A percentile compares a stretch with the other conserved stretches of the same genome.
Conservation (phyloP, 73 alveolate species). For the Paramecium tetraurelia region DNA sequence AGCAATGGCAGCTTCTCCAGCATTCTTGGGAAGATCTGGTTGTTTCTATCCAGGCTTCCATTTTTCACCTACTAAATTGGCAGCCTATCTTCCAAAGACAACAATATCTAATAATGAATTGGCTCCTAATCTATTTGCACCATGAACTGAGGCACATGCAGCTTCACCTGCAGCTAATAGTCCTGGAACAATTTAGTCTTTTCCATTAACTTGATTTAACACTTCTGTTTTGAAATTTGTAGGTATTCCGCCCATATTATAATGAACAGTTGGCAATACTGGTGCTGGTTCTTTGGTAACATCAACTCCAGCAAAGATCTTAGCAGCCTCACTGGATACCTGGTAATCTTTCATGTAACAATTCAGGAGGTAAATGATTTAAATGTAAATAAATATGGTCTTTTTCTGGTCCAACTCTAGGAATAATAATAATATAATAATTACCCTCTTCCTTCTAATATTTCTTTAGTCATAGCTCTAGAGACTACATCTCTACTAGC, state of each 20-base stretch:
- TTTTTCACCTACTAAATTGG: conserved; percentile 72
- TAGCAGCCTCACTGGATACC: conserved; percentile 95
- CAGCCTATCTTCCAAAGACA: conserved; percentile 96
- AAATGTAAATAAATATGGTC: conserved; percentile 92
- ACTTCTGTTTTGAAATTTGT: conserved; percentile 95
- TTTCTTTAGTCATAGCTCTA: conserved; percentile 92
- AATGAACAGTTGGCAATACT: conserved; percentile 98
- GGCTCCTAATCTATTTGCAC: conserved; percentile 99
- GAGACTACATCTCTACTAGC: conserved; percentile 97
- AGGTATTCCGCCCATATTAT: conserved; percentile 99
- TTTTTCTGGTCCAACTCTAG: conserved; percentile 82
- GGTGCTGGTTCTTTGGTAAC: conserved; percentile 98
- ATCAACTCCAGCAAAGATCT: conserved; percentile 97
- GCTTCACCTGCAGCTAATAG: conserved; percentile 99
- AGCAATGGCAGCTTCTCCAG: conserved; percentile 92
- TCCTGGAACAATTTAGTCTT: conserved; percentile 89
- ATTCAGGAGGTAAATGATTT: conserved; percentile 86
- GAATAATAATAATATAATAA: not conserved
- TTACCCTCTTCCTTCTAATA: conserved; percentile 65
- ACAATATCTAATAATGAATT: conserved; percentile 97
- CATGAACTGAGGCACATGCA: conserved; percentile 99
- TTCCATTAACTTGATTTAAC: conserved; percentile 78
- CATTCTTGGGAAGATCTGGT: conserved; percentile 78
- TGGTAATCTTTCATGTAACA: conserved; percentile 91
- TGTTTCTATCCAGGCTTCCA: conserved; percentile 84